phyloP scores from a whole-genome alignment of 1,139 yeast genomes.

The Kazachstania sp. region DNA sequence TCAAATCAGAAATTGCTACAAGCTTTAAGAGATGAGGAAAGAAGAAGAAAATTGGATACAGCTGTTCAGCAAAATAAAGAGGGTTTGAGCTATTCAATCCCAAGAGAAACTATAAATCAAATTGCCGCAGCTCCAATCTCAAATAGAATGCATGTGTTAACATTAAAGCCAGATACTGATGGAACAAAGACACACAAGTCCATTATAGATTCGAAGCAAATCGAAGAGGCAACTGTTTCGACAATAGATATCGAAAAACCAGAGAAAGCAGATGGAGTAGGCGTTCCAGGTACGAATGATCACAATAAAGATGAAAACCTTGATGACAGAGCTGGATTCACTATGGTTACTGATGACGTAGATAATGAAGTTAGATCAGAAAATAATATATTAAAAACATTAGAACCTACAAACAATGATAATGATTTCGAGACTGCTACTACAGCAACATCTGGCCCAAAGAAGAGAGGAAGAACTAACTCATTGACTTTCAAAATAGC shows the following conservation, averaged over 20 bases:
- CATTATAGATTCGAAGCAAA: conserved; percentile 5
- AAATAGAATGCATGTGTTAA: not conserved
- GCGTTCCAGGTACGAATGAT: too few species aligned
- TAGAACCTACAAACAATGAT: not conserved
- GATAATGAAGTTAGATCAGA: not conserved
- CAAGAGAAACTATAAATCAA: conserved; percentile 4
- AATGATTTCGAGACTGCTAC: not conserved
- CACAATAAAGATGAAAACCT: too few species aligned
- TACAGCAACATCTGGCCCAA: not conserved
- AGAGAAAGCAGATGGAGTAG: too few species aligned
- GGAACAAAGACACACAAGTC: too few species aligned
- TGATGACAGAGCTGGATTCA: too few species aligned
- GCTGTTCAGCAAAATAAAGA: not conserved
- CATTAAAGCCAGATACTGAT: not conserved
- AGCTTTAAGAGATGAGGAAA: conserved; percentile 30
- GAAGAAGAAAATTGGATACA: conserved; percentile 26
- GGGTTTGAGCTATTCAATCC: not conserved
- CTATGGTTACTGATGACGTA: too few species aligned
- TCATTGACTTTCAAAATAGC: not conserved
- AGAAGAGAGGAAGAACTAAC: conserved; percentile 8
- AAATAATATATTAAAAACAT: not conserved
- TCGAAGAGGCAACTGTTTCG: too few species aligned
- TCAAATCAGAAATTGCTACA: conserved; percentile 25
- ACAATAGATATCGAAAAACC: too few species aligned
- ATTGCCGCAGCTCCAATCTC: not conserved